phyloP scores from a whole-genome alignment of 495 filamentous ascomycete genomes.

The Daldinia decipiens region DNA sequence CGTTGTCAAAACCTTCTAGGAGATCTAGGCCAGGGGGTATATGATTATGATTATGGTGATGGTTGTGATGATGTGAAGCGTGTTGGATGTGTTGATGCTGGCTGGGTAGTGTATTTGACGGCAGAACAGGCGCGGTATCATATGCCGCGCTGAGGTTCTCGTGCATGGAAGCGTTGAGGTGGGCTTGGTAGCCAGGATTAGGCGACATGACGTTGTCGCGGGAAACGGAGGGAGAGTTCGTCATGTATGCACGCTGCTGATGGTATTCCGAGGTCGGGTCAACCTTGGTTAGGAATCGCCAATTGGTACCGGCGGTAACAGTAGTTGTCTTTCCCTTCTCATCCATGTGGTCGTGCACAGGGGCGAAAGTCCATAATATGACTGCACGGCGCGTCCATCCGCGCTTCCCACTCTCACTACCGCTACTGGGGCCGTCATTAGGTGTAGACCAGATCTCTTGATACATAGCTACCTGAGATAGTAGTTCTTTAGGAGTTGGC shows the following conservation, averaged over 20 bases:
- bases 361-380: constrained; percentile 61
- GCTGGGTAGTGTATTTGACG: constrained; percentile 27
- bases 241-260: constrained; percentile 54
- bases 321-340: constrained; percentile 47
- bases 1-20: constrained; percentile 50
- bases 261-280: constrained; percentile 59
- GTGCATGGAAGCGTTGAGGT: constrained; percentile 55
- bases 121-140: constrained; percentile 30
- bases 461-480: constrained; percentile 60
- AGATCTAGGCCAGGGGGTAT: constrained; percentile 43
- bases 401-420: constrained; percentile 28
- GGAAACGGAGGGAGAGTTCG: constrained; percentile 37
- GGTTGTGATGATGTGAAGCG: constrained; percentile 14
- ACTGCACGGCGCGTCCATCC: constrained; percentile 57
- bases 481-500: constrained; percentile 56
- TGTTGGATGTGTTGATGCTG: constrained; percentile 22
- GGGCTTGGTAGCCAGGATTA: constrained; percentile 54
- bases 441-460: constrained; percentile 62
- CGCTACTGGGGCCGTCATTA: constrained; percentile 27
- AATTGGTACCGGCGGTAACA: constrained; percentile 50
- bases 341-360: constrained; percentile 53
- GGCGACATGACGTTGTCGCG: constrained; percentile 58
- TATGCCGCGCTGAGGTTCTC: constrained; percentile 58
- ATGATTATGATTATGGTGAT: constrained; percentile 7
- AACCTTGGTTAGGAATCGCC: constrained; percentile 60